Evolutionary conservation across 192 early-diverging fungal genomes (phyloP).

Genomic region (Fimicolochytrium jonesii): DNA sequence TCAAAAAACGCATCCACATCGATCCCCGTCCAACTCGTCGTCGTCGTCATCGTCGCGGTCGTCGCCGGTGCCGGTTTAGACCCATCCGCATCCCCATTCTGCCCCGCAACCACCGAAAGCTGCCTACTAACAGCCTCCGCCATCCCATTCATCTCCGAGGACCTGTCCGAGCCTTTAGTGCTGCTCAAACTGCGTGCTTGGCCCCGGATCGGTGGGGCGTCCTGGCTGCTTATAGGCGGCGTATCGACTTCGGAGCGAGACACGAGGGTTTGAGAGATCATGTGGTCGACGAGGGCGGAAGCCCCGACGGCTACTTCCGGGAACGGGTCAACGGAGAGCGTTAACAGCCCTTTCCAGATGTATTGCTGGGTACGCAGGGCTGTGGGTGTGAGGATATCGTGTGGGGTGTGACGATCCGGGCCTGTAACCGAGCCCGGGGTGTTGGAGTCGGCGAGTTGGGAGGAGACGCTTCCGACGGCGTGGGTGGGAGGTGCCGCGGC

Average conservation of each 20-base stretch:
- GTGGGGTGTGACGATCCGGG: too few relatives aligned
- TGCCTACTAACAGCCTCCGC: too few relatives aligned
- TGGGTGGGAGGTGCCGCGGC: neutral
- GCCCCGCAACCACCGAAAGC: too few relatives aligned
- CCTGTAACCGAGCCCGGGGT: slow-evolving; percentile 6
- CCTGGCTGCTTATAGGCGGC: neutral
- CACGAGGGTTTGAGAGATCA: slow-evolving; percentile 1
- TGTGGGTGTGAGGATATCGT: too few relatives aligned
- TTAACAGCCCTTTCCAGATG: slow-evolving; percentile 81
- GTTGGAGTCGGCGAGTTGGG: neutral
- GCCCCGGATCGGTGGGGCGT: too few relatives aligned
- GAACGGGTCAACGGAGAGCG: slow-evolving; percentile 77
- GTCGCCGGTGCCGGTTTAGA: neutral
- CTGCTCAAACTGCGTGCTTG: too few relatives aligned
- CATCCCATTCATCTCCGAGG: too few relatives aligned
- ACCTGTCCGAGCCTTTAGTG: too few relatives aligned
- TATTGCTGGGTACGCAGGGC: slow-evolving; percentile 60
- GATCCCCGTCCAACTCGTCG: neutral
- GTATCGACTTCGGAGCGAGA: neutral
- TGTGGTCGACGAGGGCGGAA: slow-evolving; percentile 64
- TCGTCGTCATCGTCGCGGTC: neutral
- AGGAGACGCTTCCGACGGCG: neutral
- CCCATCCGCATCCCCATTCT: too few relatives aligned
- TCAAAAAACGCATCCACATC: slow-evolving; percentile 67
- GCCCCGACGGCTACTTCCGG: slow-evolving; percentile 67